Base-by-base conservation (phyloP, 306 rosid species). In the Lathyrus tuberosus region DNA sequence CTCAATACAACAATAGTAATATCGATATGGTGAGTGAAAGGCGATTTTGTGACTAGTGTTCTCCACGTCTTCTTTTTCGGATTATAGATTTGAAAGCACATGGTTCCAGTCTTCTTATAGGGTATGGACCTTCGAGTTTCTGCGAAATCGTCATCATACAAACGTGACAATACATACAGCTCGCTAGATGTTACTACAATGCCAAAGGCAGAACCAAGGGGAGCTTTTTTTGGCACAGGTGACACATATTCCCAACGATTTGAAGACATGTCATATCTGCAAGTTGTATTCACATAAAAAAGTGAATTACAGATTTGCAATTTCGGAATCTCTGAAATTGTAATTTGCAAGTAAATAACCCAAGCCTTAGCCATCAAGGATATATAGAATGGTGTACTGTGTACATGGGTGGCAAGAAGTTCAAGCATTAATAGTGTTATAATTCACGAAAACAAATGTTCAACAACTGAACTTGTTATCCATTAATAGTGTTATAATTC, bases 1-100 rank as follows among this genome's bases (percentile, higher is more conserved):
- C 97, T 84, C 78, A 90, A 62, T 26, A 86, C 92, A 35, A 89
- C 82, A 43, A 72, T 77, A 59, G 73, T 82, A 18, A 90, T 84
- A 82, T 94, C 90, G 67, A 84, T 26, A 38, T 64, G 70, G 70
- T 62, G 40, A 13, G 69, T 58, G 86, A 90, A 87, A 15, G 97
- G 98, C 2, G 88, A 85, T 68, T 84, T 84, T 6, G 92, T 77
- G 30, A 69, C 38, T 13, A 88, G 71, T 18, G 82, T 70, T 84
- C 97, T 88, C 97, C 97, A 90, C 0, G 80, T 49, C 88, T 81
- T 94, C 89, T 71, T 80, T 83, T 75, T 72, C 3, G 95, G 95
- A 73, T 87, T 74, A 76, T 94, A 94, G 71, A 94, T 88, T 78
- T 87, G 98, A 72, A 90, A 77, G 88, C 52, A 78, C 76, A 94